A percentile compares a stretch with the other conserved stretches of the same genome.
Evolutionary conservation across 1,284 basidiomycete genomes (phyloP).

Genomic region (Cutaneotrichosporon sp.): DNA sequence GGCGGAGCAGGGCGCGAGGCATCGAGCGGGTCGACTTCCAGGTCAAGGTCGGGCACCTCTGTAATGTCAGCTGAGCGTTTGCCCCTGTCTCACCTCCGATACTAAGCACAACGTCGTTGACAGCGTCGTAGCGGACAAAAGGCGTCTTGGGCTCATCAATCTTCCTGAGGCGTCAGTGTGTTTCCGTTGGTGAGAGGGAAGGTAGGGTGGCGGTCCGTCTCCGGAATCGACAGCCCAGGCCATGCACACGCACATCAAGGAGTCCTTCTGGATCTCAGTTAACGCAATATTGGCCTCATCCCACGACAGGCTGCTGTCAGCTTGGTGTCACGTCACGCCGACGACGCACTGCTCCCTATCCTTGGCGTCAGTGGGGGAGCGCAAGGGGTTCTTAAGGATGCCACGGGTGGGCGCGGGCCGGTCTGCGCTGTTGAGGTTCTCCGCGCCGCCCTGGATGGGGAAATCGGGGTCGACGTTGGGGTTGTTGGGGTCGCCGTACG

Average conservation of each 20-base stretch:
- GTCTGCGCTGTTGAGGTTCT: conserved; percentile 24
- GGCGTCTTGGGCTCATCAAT: conserved; percentile 97
- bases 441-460: conserved; percentile 10
- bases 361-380: conserved; percentile 23
- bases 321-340: not conserved
- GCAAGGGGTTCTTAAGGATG: conserved; percentile 49
- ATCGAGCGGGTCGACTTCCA: conserved; percentile 2
- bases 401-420: conserved; percentile 42
- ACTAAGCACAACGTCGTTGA: conserved; percentile 70
- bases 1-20: not conserved
- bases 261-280: conserved; percentile 88
- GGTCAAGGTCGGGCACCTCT: conserved; percentile 60
- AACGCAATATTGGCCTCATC: conserved; percentile 86
- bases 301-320: conserved; percentile 67
- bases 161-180: conserved; percentile 57
- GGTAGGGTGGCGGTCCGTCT: not conserved
- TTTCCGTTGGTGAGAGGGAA: not conserved
- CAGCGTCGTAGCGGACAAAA: conserved; percentile 82
- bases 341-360: conserved; percentile 22
- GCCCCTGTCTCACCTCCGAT: conserved; percentile 57
- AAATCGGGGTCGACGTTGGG: conserved; percentile 4
- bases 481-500: conserved; percentile 8
- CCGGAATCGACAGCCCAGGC: not conserved
- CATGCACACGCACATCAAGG: conserved; percentile 63
- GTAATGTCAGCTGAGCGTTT: conserved; percentile 13